A percentile compares a stretch with the other conserved stretches of the same genome.
Conservation (phyloP, 1,284 basidiomycete species). For the Mycena sp. region DNA sequence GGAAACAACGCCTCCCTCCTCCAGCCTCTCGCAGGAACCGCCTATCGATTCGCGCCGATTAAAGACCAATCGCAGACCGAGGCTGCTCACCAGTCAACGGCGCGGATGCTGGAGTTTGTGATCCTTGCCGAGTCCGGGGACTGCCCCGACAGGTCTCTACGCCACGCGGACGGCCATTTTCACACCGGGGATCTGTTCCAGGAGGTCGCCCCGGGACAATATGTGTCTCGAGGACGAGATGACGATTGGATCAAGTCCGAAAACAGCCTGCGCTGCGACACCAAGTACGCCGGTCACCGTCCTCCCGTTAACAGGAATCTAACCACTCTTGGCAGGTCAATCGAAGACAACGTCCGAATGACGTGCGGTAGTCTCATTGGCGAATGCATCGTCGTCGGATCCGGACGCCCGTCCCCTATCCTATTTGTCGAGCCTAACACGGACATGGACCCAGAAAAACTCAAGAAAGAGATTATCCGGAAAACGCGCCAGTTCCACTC, state of each 20-base stretch:
- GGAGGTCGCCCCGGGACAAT: slow-evolving; percentile 55
- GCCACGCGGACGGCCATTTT: slow-evolving; percentile 60
- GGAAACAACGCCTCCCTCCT: slow-evolving; percentile 53
- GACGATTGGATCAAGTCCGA: slow-evolving; percentile 73
- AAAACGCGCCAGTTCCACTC: slow-evolving; percentile 70
- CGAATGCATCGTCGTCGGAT: slow-evolving; percentile 73
- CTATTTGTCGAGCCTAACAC: slow-evolving; percentile 66
- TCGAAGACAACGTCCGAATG: slow-evolving; percentile 70
- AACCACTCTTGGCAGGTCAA: slow-evolving; percentile 52
- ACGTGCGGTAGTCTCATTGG: slow-evolving; percentile 64
- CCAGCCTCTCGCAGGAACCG: slow-evolving; percentile 55
- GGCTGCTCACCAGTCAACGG: slow-evolving; percentile 42
- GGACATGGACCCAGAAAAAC: slow-evolving; percentile 56
- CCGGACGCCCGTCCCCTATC: slow-evolving; percentile 69
- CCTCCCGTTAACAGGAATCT: slow-evolving; percentile 13
- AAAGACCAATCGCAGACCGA: slow-evolving; percentile 36
- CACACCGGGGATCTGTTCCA: slow-evolving; percentile 70
- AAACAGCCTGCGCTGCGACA: slow-evolving; percentile 64
- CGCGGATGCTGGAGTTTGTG: slow-evolving; percentile 58
- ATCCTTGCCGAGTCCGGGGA: slow-evolving; percentile 60
- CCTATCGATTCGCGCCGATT: slow-evolving; percentile 64
- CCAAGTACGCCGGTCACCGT: slow-evolving; percentile 49
- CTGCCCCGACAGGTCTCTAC: slow-evolving; percentile 59
- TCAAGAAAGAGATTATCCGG: slow-evolving; percentile 72
- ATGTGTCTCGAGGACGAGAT: slow-evolving; percentile 62